These are phyloP conservation scores for Metschnikowia dekortorum DNA, from an alignment of 805 yeast species.

Conservation along the genomic window DNA sequence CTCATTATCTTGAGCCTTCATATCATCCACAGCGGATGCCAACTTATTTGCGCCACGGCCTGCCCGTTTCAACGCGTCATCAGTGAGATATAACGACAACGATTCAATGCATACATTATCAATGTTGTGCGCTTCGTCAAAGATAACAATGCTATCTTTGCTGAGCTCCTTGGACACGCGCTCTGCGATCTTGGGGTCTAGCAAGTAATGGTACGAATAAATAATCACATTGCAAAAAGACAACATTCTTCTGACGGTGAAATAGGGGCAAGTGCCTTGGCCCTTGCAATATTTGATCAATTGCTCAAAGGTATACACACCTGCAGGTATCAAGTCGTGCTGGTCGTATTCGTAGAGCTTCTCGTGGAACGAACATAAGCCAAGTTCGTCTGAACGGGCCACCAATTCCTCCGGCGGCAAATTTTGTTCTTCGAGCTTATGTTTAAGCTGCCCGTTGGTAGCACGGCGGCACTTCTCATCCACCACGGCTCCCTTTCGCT, in stretches of 20 bases:
- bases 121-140: slow-evolving; percentile 98
- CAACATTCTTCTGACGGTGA: slow-evolving; percentile 97
- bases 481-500: slow-evolving; percentile 85
- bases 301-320: slow-evolving; percentile 91
- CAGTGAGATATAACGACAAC: slow-evolving; percentile 84
- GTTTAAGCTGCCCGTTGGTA: slow-evolving; percentile 86
- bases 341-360: slow-evolving; percentile 83
- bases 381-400: slow-evolving; percentile 30
- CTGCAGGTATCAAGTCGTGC: slow-evolving; percentile 82
- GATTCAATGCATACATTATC: slow-evolving; percentile 99
- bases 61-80: slow-evolving; percentile 81
- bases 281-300: slow-evolving; percentile 71
- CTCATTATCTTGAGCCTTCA: slow-evolving; percentile 75
- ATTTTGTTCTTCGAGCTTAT: slow-evolving; percentile 46
- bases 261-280: slow-evolving; percentile 88
- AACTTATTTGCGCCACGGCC: slow-evolving; percentile 80
- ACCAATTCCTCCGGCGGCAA: slow-evolving; percentile 49
- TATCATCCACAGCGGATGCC: slow-evolving; percentile 77
- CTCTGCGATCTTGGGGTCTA: slow-evolving; percentile 96
- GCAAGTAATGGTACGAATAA: slow-evolving; percentile 91
- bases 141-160: slow-evolving; percentile 88
- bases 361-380: slow-evolving; percentile 85
- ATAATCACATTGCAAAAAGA: slow-evolving; percentile 89
- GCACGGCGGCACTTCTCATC: slow-evolving; percentile 95
- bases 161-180: slow-evolving; percentile 89